Percentiles rank a stretch among this genome's conserved stretches.
phyloP scores from a whole-genome alignment of 202 grass and related monocot species.

The Setaria viridis region DNA sequence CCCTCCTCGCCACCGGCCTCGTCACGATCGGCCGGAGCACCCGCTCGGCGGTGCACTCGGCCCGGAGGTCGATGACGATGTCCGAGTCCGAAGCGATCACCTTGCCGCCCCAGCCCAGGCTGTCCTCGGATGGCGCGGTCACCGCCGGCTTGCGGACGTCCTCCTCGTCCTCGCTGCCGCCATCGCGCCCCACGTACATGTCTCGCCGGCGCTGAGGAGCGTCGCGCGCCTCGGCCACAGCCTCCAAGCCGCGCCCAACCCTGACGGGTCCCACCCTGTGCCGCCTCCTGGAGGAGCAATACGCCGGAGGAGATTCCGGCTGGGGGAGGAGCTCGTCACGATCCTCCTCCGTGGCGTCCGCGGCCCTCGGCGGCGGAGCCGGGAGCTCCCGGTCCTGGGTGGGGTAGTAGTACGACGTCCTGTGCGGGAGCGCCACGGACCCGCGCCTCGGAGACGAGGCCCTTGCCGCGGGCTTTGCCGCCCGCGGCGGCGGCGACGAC shows the following conservation, averaged over 20 bases:
- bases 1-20: constrained; percentile 37
- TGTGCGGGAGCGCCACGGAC: constrained; percentile 39
- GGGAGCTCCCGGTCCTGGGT: constrained; percentile 39
- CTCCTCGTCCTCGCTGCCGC: neutral
- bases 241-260: neutral
- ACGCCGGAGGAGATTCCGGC: constrained; percentile 33
- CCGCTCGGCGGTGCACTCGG: constrained; percentile 30
- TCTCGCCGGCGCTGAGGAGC: constrained; percentile 27
- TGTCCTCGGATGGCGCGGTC: neutral
- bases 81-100: constrained; percentile 66
- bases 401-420: constrained; percentile 78
- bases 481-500: neutral
- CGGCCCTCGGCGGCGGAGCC: constrained; percentile 9
- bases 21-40: constrained; percentile 76
- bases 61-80: constrained; percentile 70
- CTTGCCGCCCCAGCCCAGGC: constrained; percentile 30
- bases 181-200: constrained; percentile 31
- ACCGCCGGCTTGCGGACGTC: neutral
- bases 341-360: neutral
- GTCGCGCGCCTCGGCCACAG: neutral
- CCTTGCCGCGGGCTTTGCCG: neutral
- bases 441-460: neutral
- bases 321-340: constrained; percentile 6
- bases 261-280: constrained; percentile 21
- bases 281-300: constrained; percentile 43